Evolutionary conservation across 225 moss, liverwort and hornwort genomes (phyloP).

Genomic region (Marchantia paleacea): DNA sequence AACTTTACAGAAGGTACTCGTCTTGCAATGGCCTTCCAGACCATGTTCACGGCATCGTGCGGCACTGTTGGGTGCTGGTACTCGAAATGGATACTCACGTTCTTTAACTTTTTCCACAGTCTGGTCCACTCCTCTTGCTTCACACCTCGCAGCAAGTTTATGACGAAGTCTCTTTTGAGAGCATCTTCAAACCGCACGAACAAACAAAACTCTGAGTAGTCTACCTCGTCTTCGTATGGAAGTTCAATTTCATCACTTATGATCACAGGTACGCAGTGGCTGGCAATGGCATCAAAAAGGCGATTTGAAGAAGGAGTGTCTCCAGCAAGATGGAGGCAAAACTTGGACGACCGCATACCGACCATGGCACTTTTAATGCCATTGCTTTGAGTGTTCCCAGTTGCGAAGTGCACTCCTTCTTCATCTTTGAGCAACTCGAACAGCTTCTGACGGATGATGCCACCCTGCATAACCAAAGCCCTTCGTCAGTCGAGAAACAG

Average conservation of each 20-base stretch:
- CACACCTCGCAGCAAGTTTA: conserved; percentile 20
- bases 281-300: conserved; percentile 59
- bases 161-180: conserved; percentile 34
- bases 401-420: conserved; percentile 48
- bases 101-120: conserved; percentile 23
- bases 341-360: conserved; percentile 60
- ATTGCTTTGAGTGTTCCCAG: conserved; percentile 38
- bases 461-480: conserved; percentile 46
- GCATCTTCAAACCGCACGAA: conserved; percentile 52
- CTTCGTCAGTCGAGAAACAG: background rate
- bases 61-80: conserved; percentile 27
- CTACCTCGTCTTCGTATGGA: conserved; percentile 55
- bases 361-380: conserved; percentile 42
- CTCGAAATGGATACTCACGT: conserved; percentile 21
- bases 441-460: conserved; percentile 63
- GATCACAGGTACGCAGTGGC: conserved; percentile 59
- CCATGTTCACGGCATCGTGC: conserved; percentile 26
- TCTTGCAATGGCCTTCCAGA: conserved; percentile 27
- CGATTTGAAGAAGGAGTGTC: conserved; percentile 63
- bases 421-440: conserved; percentile 53
- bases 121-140: conserved; percentile 21
- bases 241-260: conserved; percentile 60
- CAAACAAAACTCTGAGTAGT: conserved; percentile 54
- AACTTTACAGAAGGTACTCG: conserved; percentile 26
- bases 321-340: conserved; percentile 63